Evolutionary conservation across 2,329 filamentous ascomycete genomes (phyloP).

Genomic region (Aspergillus brasiliensis): DNA sequence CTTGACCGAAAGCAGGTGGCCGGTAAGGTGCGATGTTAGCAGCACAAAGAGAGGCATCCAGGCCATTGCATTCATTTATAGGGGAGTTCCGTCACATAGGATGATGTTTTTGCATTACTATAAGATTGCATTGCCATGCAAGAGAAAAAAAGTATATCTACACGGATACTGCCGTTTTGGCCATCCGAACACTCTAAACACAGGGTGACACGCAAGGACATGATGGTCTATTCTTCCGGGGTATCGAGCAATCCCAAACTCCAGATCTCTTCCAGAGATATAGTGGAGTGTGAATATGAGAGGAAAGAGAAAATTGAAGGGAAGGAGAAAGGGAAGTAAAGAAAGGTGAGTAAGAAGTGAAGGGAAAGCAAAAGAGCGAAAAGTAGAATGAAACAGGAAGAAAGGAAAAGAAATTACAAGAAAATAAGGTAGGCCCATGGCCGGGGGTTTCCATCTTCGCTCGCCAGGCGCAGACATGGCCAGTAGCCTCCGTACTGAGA

Average conservation of each 20-base stretch:
- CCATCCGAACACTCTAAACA: conserved; percentile 15
- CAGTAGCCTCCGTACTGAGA: neutral
- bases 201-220: conserved; percentile 13
- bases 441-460: neutral
- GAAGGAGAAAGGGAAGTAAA: conserved; percentile 2
- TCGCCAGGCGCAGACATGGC: neutral
- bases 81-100: neutral
- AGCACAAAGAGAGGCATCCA: neutral
- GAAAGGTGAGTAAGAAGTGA: conserved; percentile 3
- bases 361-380: neutral
- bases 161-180: conserved; percentile 13
- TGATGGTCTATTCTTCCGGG: conserved; percentile 23
- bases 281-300: conserved; percentile 11
- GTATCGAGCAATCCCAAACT: conserved; percentile 31
- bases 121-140: conserved; percentile 9
- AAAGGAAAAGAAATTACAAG: conserved; percentile 1
- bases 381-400: neutral
- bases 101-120: neutral
- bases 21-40: neutral
- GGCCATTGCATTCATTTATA: neutral
- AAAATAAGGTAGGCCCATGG: neutral
- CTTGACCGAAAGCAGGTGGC: no score
- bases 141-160: conserved; percentile 9
- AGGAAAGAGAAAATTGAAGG: conserved; percentile 10
- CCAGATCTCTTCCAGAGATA: conserved; percentile 17